Evolutionary conservation across 441 rosid species (phyloP).

Genomic region (Pelargonium myrrhifolium): DNA sequence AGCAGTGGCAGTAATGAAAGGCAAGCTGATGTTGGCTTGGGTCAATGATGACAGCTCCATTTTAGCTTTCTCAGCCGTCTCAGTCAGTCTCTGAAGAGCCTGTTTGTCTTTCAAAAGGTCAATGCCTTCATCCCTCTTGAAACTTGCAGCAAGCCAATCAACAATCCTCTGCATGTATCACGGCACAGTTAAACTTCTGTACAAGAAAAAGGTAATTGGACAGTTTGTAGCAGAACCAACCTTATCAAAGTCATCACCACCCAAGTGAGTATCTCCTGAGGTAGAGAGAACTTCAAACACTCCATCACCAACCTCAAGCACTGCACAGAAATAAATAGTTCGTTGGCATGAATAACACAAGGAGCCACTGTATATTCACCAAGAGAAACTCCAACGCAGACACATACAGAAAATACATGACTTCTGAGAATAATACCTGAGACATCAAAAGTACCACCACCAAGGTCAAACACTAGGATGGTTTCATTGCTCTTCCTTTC

Average conservation of each 20-base stretch:
- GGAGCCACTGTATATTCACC: too few relatives aligned
- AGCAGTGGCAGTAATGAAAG: conserved; percentile 91
- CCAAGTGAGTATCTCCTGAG: neutral
- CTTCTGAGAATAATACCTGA: neutral
- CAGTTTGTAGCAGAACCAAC: conserved; percentile 15
- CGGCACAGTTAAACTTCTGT: neutral
- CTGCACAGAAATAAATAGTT: neutral
- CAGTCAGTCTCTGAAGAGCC: conserved; percentile 90
- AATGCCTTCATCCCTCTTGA: conserved; percentile 84
- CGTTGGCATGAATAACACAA: neutral
- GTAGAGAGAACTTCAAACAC: neutral
- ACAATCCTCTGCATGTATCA: conserved; percentile 58
- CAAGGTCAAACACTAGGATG: conserved; percentile 86
- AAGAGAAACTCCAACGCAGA: too few relatives aligned
- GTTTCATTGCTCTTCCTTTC: conserved; percentile 88
- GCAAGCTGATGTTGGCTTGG: conserved; percentile 79
- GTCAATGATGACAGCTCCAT: conserved; percentile 89
- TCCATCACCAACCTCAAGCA: conserved; percentile 2
- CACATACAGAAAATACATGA: too few relatives aligned
- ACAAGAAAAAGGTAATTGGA: neutral
- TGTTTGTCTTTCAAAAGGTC: conserved; percentile 93
- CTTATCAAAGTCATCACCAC: conserved; percentile 73
- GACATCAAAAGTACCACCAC: conserved; percentile 33
- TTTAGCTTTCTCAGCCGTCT: conserved; percentile 95
- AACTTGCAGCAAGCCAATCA: conserved; percentile 74